Base-by-base conservation (phyloP, 2,329 filamentous ascomycete genomes). In the Clonostachys sp. region DNA sequence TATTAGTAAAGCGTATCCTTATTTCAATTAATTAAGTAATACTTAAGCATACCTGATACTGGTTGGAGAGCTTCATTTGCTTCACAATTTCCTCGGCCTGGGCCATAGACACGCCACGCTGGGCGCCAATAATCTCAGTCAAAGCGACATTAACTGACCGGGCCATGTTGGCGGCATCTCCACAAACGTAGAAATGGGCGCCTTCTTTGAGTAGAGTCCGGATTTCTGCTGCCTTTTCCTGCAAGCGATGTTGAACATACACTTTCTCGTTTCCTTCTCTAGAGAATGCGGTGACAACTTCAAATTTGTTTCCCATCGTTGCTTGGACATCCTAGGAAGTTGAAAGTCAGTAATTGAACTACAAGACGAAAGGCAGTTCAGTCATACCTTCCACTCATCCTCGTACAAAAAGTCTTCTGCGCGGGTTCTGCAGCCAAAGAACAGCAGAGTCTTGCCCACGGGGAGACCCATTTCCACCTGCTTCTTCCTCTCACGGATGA, bases 141-240 rank as follows among this genome's bases (percentile, higher is more conserved):
- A 39, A 18, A 6, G 36, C 17, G 17, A n/a, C 17, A 39, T 39
- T 39, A 12, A 39, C 36, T n/a, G 14, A n/a, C 12, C 17, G 14
- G 7, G 89, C 89, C 89, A 94, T 94, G 71, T 92, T 89, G 48
- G 91, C 86, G 1, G 91, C 91, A 62, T 96, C 91, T 69, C 91
- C 91, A 60, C 91, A 96, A 46, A 96, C 90, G 65, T 96, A 96
- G 64, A 96, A 88, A 68, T 91, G 94, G 7, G 88, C 90, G 63
- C 89, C 84, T 65, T 87, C 74, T 58, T 86, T 75, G 10, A 96
- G 74, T 2, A 96, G 79, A 53, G 89, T 81, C 67, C 94, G 90
- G 70, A 96, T 77, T 57, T 92, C 81, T 56, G 86, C 79, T 46
- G 85, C 84, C 42, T 83, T 75, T 65, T 95, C 87, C 67, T 86